Conservation (phyloP, 257 asterid species). For the Nicotiana paniculata region DNA sequence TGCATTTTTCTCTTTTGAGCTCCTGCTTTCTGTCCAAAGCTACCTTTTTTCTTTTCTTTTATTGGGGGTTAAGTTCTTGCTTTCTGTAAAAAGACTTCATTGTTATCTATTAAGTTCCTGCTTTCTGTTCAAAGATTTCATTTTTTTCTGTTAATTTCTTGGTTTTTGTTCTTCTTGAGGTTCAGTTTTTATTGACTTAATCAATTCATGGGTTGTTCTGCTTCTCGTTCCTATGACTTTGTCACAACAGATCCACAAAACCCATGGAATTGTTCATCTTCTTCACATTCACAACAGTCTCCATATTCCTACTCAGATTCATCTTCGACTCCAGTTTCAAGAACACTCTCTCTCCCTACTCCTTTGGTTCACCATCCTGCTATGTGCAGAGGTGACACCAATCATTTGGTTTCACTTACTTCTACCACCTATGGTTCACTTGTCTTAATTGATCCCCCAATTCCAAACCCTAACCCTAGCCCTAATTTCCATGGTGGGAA, state of each 20-base stretch:
- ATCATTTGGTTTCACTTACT: constrained; percentile 76
- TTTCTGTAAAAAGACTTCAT: neutral
- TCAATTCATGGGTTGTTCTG: constrained; percentile 32
- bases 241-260: constrained; percentile 10
- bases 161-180: neutral
- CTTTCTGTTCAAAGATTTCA: neutral
- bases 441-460: constrained; percentile 24
- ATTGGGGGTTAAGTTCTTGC: too few relatives aligned
- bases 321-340: constrained; percentile 29
- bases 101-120: neutral
- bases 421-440: constrained; percentile 91
- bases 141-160: neutral
- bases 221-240: constrained; percentile 26
- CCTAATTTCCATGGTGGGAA: neutral
- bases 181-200: neutral
- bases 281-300: constrained; percentile 9
- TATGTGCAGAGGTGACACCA: constrained; percentile 42
- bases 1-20: neutral
- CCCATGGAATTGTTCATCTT: constrained; percentile 18
- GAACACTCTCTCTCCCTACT: constrained; percentile 31
- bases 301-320: constrained; percentile 20
- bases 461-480: constrained; percentile 16
- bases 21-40: neutral
- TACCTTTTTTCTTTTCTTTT: neutral
- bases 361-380: constrained; percentile 40